These are phyloP conservation scores for Cenchrus fungigraminus DNA, from an alignment of 176 grass and related monocot genomes.

Conservation along the genomic window DNA sequence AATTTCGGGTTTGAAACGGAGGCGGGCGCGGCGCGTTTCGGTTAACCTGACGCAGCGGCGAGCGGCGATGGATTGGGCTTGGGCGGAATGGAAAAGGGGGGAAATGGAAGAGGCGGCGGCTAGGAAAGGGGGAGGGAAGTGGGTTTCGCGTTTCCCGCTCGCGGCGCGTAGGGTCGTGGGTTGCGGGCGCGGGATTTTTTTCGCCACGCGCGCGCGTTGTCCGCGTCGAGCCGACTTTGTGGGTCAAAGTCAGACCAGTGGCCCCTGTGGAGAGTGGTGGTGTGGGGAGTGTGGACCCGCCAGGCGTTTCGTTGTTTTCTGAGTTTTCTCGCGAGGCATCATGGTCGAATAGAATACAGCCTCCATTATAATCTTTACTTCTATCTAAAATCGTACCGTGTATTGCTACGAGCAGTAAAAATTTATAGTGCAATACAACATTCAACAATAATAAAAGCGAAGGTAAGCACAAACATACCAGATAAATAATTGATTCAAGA, in stretches of 20 bases:
- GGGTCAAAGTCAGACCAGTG: constrained; percentile 10
- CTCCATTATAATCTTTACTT: too few species aligned
- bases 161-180: neutral
- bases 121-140: neutral
- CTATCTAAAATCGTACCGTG: too few species aligned
- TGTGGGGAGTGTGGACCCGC: too few species aligned
- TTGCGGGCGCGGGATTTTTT: neutral
- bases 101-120: neutral
- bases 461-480: too few species aligned
- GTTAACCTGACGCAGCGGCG: constrained; percentile 16
- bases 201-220: neutral
- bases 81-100: neutral
- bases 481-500: too few species aligned
- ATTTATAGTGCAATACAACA: too few species aligned
- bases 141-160: constrained; percentile 48
- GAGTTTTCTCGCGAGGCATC: neutral
- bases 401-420: too few species aligned
- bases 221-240: neutral
- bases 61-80: neutral
- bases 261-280: too few species aligned
- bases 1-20: constrained; percentile 56
- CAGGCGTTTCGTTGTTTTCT: neutral
- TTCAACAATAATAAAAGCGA: too few species aligned
- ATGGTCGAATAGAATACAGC: too few species aligned
- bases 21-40: constrained; percentile 26